phyloP scores from a whole-genome alignment of 1,284 basidiomycete genomes.

The Mycena sp. region DNA sequence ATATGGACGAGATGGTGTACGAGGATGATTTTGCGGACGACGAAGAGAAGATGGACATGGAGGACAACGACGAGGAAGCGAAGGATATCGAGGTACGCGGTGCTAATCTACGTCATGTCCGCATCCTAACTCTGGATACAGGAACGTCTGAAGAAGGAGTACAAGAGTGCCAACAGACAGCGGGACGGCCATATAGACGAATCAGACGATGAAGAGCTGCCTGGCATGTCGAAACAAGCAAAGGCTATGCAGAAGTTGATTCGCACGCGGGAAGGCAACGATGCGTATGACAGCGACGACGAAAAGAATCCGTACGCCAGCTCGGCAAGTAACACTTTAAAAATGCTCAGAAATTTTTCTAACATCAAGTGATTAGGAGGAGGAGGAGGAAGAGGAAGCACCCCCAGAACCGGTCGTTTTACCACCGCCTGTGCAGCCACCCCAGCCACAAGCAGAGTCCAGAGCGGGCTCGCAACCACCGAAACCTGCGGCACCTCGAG shows the following conservation, averaged over 20 bases:
- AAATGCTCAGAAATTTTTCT: conserved; percentile 9
- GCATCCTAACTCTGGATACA: conserved; percentile 39
- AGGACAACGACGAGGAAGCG: conserved; percentile 84
- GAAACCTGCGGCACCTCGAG: conserved; percentile 30
- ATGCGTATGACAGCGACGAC: conserved; percentile 83
- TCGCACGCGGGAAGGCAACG: conserved; percentile 76
- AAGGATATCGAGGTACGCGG: conserved; percentile 86
- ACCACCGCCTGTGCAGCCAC: conserved; percentile 37
- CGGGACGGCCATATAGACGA: conserved; percentile 76
- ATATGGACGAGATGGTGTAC: conserved; percentile 83
- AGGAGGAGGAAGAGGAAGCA: conserved; percentile 72
- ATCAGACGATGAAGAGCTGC: conserved; percentile 75
- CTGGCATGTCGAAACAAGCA: conserved; percentile 70
- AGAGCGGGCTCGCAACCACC: conserved; percentile 37
- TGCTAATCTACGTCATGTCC: background rate
- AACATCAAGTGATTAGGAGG: conserved; percentile 60
- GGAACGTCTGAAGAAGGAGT: conserved; percentile 88
- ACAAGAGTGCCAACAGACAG: conserved; percentile 78
- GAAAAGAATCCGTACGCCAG: conserved; percentile 84
- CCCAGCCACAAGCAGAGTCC: conserved; percentile 53
- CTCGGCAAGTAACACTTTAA: conserved; percentile 59
- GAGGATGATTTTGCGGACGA: conserved; percentile 90
- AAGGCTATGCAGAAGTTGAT: conserved; percentile 84
- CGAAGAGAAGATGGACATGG: conserved; percentile 79
- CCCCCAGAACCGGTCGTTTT: conserved; percentile 64